These are phyloP conservation scores for Ceratocystis alfenasii DNA, from an alignment of 2,329 filamentous ascomycete genomes.

Conservation along the genomic window DNA sequence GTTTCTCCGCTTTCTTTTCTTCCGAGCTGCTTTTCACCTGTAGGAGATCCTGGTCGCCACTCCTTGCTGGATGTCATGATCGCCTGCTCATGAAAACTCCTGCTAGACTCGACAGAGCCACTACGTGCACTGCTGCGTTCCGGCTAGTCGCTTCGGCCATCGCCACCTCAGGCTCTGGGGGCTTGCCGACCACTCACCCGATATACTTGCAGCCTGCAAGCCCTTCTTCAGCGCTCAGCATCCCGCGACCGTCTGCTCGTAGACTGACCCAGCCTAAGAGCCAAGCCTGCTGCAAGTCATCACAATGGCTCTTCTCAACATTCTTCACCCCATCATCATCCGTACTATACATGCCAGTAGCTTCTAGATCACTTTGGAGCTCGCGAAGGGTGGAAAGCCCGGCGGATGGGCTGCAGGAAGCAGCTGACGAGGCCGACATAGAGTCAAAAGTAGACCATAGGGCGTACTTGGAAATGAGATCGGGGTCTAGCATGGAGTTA, in stretches of 20 bases:
- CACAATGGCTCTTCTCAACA: conserved; percentile 33
- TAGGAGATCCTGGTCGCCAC: background rate
- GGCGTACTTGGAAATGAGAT: background rate
- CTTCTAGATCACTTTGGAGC: conserved; percentile 15
- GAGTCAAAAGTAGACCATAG: background rate
- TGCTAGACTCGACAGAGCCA: conserved; percentile 48
- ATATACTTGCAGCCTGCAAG: background rate
- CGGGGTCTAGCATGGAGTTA: background rate
- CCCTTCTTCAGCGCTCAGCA: background rate
- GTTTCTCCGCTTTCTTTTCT: no score
- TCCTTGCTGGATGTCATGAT: conserved; percentile 15
- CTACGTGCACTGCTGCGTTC: conserved; percentile 43
- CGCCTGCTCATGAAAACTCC: conserved; percentile 45
- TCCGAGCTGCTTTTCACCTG: background rate
- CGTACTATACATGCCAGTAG: conserved; percentile 15
- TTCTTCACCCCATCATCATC: conserved; percentile 26
- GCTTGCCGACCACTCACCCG: background rate
- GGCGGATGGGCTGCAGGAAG: background rate
- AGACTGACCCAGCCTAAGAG: background rate
- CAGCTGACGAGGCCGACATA: background rate
- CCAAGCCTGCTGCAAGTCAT: conserved; percentile 18
- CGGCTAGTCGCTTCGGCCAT: conserved; percentile 28
- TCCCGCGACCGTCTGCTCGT: background rate
- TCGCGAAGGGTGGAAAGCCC: background rate
- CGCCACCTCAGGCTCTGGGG: background rate